Evolutionary conservation across 1,284 basidiomycete species (phyloP).

Genomic region (Lignosus rhinocerotis): DNA sequence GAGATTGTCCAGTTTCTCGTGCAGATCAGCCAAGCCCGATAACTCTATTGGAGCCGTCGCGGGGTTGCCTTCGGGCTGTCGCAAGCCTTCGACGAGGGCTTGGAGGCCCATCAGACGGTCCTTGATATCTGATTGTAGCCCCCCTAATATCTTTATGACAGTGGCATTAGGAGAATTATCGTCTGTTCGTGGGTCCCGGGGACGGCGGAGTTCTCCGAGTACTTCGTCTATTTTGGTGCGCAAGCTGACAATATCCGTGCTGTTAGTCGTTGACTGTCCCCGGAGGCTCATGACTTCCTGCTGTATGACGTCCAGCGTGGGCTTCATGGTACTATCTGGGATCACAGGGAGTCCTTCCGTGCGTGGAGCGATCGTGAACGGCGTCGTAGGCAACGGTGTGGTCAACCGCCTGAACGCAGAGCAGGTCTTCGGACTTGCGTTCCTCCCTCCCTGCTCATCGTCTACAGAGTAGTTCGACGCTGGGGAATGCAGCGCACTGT

Average conservation of each 20-base stretch:
- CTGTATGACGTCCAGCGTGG: conserved; percentile 17
- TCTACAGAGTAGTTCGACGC: conserved; percentile 28
- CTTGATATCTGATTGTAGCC: conserved; percentile 23
- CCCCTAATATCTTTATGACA: conserved; percentile 27
- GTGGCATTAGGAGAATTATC: background rate
- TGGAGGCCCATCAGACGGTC: conserved; percentile 22
- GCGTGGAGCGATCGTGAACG: background rate
- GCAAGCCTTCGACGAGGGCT: conserved; percentile 14
- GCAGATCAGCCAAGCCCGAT: conserved; percentile 17
- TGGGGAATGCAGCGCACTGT: conserved; percentile 21
- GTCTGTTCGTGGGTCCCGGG: background rate
- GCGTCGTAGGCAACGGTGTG: background rate
- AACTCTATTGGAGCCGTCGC: background rate
- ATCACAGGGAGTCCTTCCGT: background rate
- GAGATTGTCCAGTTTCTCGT: conserved; percentile 31
- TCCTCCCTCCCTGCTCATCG: background rate
- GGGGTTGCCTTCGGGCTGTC: background rate
- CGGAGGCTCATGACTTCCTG: conserved; percentile 22
- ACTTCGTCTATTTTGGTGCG: conserved; percentile 28
- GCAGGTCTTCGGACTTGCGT: background rate
- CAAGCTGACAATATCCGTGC: conserved; percentile 24
- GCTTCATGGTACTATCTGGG: background rate
- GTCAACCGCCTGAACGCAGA: conserved; percentile 1
- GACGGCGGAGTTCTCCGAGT: conserved; percentile 23
- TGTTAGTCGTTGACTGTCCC: conserved; percentile 18